Evolutionary conservation across 139 green algal species (phyloP), one percentile per base, ranked within the genome.

Genomic region (Ettlia oleoabundans): DNA sequence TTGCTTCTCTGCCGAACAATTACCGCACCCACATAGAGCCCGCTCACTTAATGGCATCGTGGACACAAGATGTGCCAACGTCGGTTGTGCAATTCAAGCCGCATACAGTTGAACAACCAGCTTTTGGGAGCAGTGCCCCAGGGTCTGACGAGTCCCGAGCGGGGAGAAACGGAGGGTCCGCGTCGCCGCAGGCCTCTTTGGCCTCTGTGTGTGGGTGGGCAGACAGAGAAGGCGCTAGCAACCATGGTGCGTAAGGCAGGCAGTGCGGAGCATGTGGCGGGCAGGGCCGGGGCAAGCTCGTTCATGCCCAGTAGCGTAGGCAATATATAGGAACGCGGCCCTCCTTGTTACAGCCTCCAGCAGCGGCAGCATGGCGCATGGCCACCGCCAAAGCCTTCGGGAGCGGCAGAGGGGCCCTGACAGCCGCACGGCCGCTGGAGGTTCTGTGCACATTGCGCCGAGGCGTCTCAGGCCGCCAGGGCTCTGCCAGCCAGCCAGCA

Each of bases 171-270:
- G n/a, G n/a, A n/a, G n/a, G n/a, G 13, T 15, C 47, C 15, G 47
- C 13, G 47, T 15, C 47, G 47, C 13, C 47, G 47, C 47, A 58
- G 51, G 35, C 53, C 73, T 80, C 73, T 80, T 80, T n/a, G n/a
- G n/a, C 73, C 73, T 80, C n/a, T 69, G 35, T 67, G 69, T 33
- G 30, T 41, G 28, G 30, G 21, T 24, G 33, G 28, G 37, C 73
- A 68, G 52, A 65, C 47, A 61, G 30, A 37, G 51, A 42, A 65
- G 42, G 35, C 70, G 73, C 73, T 61, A 80, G 73, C 73, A 67
- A 69, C 42, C 9, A 80, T 80, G 73, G 73, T 80, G 73, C 67
- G 73, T 15, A 22, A 26, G 15, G 26, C 26, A 22, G 53, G 3
- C 19, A 10, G 47, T 15, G 13, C 10, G 47, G 15, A 35, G 33